Evolutionary conservation across 2,329 filamentous ascomycete species (phyloP), one percentile per base, ranked within the genome.

Genomic region (Hypoxylon sp.): DNA sequence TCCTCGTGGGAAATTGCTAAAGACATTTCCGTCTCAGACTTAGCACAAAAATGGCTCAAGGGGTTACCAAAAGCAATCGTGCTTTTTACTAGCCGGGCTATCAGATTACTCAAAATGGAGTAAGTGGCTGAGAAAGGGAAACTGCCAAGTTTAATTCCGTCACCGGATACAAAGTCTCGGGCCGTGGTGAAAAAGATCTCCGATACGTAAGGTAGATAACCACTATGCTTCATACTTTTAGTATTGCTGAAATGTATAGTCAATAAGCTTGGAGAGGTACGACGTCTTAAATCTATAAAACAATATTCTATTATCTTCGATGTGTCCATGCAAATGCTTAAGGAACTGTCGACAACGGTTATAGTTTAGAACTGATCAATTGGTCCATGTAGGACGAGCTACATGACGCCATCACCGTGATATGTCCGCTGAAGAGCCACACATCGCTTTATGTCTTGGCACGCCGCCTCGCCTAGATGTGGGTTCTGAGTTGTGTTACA

Each of bases 1-100:
- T 52, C 43, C 64, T 56, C 60, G 55, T 63, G 53, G 58, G 43
- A 21, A 23, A 34, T 30, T 30, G 6, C n/a, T 13, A 21, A 19
- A 23, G 28, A 56, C 13, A 34, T 34, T 17, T 46, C 11, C 19
- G 11, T n/a, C 10, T 41, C 14, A 23, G 34, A 53, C n/a, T 25
- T 30, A 43, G 11, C 2, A 43, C 38, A 11, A 43, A 43, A 43
- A 43, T 43, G 38, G n/a, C 38, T 43, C 38, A 41, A n/a, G 38
- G 9, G 14, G 38, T 43, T 21, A 43, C 38, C 38, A 17, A 43
- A 43, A 19, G 17, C 17, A 17, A 43, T 11, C 7, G 38, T 43
- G 9, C 14, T 17, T 9, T 13, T 43, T 43, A 9, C 14, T 17
- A 43, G 38, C 38, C 17, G 11, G 17, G 11, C 11, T 43, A 11